phyloP scores from a whole-genome alignment of 768 basidiomycete genomes.

The Mycena epipterygia region DNA sequence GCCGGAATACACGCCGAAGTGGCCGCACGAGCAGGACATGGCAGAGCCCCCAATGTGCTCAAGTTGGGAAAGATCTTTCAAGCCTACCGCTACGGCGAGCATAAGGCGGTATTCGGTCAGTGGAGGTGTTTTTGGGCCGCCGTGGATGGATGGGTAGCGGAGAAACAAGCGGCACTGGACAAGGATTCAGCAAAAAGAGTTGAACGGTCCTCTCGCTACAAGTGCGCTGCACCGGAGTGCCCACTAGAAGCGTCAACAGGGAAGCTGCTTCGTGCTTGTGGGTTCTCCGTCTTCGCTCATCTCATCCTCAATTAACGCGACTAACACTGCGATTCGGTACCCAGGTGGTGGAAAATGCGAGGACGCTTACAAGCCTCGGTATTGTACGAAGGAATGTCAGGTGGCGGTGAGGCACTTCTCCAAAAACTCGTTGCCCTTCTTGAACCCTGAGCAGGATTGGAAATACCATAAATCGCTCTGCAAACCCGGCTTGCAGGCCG shows the following conservation, averaged over 20 bases:
- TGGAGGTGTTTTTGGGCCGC: constrained; percentile 7
- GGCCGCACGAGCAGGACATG: background rate
- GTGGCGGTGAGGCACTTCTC: background rate
- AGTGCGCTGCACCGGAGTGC: constrained; percentile 19
- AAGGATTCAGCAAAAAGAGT: constrained; percentile 2
- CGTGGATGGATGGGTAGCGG: constrained; percentile 7
- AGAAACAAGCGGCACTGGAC: constrained; percentile 7
- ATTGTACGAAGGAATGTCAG: constrained; percentile 25
- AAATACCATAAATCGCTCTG: constrained; percentile 6
- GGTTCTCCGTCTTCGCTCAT: background rate
- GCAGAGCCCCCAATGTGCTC: constrained; percentile 5
- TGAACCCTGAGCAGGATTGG: constrained; percentile 8
- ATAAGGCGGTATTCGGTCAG: background rate
- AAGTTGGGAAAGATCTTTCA: constrained; percentile 3
- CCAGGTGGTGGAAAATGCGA: constrained; percentile 25
- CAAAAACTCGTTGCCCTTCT: background rate
- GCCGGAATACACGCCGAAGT: background rate
- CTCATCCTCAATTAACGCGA: background rate
- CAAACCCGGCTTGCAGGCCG: constrained; percentile 14
- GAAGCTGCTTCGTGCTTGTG: constrained; percentile 17
- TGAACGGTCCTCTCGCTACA: constrained; percentile 8
- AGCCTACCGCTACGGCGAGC: background rate
- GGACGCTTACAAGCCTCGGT: constrained; percentile 14
- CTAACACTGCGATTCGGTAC: background rate
- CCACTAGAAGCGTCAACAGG: constrained; percentile 3